Percentiles rank a stretch among this genome's conserved stretches.
phyloP scores from a whole-genome alignment of 495 filamentous ascomycete species.

The Saxophila tyrrhenica region DNA sequence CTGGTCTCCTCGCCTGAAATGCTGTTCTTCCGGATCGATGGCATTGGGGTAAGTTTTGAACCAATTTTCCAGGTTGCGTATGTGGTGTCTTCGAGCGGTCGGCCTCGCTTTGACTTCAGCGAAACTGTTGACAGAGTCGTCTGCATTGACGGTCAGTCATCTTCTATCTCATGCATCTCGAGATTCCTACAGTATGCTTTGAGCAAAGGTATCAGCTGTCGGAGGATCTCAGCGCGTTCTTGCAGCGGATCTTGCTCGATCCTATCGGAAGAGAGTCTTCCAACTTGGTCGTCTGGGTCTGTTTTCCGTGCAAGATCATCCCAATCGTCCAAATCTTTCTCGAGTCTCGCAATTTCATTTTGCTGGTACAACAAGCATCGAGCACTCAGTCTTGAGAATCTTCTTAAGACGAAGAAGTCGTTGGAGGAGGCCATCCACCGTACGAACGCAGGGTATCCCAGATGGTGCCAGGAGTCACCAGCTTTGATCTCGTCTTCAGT shows the following conservation, averaged over 20 bases:
- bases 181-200: neutral
- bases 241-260: neutral
- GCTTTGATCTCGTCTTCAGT: neutral
- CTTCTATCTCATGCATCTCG: neutral
- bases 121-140: neutral
- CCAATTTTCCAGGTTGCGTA: neutral
- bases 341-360: neutral
- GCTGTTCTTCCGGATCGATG: neutral
- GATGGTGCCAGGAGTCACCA: neutral
- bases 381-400: neutral
- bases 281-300: neutral
- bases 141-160: neutral
- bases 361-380: slow-evolving; percentile 1
- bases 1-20: neutral
- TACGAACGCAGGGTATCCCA: neutral
- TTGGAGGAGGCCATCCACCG: neutral
- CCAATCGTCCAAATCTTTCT: neutral
- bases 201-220: neutral
- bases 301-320: neutral
- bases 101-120: neutral
- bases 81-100: neutral
- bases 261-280: neutral
- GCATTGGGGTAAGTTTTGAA: neutral
- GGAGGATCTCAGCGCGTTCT: neutral
- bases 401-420: slow-evolving; percentile 2